Conservation (phyloP, 169 alveolate species). For the Plasmodium inui region DNA sequence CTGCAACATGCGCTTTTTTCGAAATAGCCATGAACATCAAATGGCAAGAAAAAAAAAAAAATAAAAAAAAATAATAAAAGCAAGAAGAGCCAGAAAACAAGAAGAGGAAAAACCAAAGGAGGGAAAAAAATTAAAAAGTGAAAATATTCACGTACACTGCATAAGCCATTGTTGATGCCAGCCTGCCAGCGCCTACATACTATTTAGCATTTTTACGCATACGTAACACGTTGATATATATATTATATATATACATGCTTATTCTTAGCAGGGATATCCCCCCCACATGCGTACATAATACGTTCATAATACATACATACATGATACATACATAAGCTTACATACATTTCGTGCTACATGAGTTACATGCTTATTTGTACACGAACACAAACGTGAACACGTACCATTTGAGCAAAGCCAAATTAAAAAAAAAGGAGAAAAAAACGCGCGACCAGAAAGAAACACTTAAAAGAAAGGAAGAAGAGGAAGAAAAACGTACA, state of each 20-base stretch:
- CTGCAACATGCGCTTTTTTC: not conserved
- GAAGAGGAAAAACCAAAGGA: not conserved
- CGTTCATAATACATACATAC: not conserved
- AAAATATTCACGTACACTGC: not conserved
- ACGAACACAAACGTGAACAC: not conserved
- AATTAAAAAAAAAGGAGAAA: constrained; percentile 2
- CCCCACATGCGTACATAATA: not conserved
- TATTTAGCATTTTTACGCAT: not conserved
- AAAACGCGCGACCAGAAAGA: not conserved
- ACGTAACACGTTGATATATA: not conserved
- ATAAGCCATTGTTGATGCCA: not conserved
- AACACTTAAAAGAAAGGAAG: not conserved
- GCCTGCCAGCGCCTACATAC: not conserved
- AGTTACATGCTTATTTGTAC: not conserved
- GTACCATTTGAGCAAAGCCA: not conserved
- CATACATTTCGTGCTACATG: not conserved
- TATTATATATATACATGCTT: not conserved
- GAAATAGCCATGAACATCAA: not conserved
- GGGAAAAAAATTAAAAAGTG: not conserved
- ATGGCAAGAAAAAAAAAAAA: not conserved
- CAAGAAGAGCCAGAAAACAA: not conserved
- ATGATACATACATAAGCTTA: not conserved
- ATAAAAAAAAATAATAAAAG: not conserved
- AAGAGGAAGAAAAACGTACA: not conserved
- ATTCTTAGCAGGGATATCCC: not conserved